A percentile compares a stretch with the other conserved stretches of the same genome.
Evolutionary conservation across 2,329 filamentous ascomycete species (phyloP).

Genomic region (Claviceps fusiformis): DNA sequence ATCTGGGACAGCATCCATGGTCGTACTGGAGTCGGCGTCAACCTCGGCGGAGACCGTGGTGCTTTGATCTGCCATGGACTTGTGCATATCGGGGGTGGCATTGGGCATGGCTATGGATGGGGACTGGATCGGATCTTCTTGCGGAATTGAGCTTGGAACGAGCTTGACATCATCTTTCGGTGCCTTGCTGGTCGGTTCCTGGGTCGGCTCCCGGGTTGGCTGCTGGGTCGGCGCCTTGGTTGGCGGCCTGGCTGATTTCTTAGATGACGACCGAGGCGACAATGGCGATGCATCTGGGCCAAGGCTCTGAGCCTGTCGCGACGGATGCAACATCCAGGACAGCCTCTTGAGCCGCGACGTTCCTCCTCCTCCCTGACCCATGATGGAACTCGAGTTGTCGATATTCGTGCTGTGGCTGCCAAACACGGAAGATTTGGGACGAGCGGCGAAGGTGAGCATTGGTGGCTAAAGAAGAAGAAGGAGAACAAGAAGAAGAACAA

Average conservation of each 20-base stretch:
- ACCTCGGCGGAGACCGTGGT: neutral
- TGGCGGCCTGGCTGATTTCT: neutral
- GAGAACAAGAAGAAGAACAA: neutral
- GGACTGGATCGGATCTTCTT: neutral
- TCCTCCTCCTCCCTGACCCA: conserved; percentile 4
- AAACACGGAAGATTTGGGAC: conserved; percentile 4
- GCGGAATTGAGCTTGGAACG: neutral
- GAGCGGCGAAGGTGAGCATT: conserved; percentile 7
- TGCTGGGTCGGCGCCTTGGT: no score
- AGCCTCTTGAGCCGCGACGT: conserved; percentile 4
- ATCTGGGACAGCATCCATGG: neutral
- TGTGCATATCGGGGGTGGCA: neutral
- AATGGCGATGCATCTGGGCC: conserved; percentile 31
- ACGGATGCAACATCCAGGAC: conserved; percentile 10
- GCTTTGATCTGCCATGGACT: no score
- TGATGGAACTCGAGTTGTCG: neutral
- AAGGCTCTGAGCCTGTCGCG: conserved; percentile 17
- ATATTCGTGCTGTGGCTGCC: conserved; percentile 3
- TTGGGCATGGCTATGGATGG: neutral
- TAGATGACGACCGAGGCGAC: conserved; percentile 5
- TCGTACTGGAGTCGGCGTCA: neutral
- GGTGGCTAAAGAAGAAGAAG: conserved; percentile 3
- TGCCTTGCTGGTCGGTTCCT: neutral
- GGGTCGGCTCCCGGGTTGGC: no score
- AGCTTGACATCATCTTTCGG: neutral